A percentile compares a stretch with the other conserved stretches of the same genome.
These are phyloP conservation scores for Stachybotrys echinatus DNA, from an alignment of 2,329 filamentous ascomycete genomes.

Conservation along the genomic window DNA sequence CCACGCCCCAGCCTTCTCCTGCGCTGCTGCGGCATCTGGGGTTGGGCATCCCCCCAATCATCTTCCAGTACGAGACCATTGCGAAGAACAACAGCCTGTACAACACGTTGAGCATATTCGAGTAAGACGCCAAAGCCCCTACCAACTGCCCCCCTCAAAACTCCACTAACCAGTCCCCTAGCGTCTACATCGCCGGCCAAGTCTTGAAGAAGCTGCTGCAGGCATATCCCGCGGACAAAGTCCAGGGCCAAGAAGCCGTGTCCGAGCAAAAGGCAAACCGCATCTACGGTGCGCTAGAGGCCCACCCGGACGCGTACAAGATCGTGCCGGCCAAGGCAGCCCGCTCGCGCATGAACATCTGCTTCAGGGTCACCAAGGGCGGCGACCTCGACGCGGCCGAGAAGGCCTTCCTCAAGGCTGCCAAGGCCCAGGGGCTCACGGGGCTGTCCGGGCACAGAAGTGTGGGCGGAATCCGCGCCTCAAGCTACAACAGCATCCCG, in stretches of 20 bases:
- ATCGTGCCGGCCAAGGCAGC: slow-evolving; percentile 70
- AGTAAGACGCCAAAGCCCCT: slow-evolving; percentile 36
- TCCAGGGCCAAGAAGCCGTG: slow-evolving; percentile 70
- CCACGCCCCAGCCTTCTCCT: slow-evolving; percentile 58
- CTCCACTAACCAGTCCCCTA: slow-evolving; percentile 14
- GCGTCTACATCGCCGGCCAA: slow-evolving; percentile 85
- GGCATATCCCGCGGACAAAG: slow-evolving; percentile 61
- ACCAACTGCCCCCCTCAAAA: slow-evolving; percentile 6
- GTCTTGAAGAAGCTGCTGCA: slow-evolving; percentile 73
- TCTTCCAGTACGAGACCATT: slow-evolving; percentile 63
- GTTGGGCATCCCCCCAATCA: slow-evolving; percentile 71
- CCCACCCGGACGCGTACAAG: slow-evolving; percentile 65
- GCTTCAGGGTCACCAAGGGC: slow-evolving; percentile 66
- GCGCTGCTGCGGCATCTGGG: slow-evolving; percentile 67
- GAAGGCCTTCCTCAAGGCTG: slow-evolving; percentile 72
- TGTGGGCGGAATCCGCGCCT: slow-evolving; percentile 79
- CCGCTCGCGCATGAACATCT: slow-evolving; percentile 91
- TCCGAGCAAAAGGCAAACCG: slow-evolving; percentile 68
- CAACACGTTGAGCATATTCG: slow-evolving; percentile 93
- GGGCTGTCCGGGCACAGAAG: slow-evolving; percentile 86
- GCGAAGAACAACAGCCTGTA: slow-evolving; percentile 94
- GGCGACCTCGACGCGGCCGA: slow-evolving; percentile 65
- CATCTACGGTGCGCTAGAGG: slow-evolving; percentile 75
- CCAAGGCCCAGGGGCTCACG: slow-evolving; percentile 61
- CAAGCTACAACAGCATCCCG: slow-evolving; percentile 84